Percentiles rank a stretch among this genome's conserved stretches.
phyloP scores from a whole-genome alignment of 2,329 filamentous ascomycete genomes.

The Verticillium zaregamsianum region DNA sequence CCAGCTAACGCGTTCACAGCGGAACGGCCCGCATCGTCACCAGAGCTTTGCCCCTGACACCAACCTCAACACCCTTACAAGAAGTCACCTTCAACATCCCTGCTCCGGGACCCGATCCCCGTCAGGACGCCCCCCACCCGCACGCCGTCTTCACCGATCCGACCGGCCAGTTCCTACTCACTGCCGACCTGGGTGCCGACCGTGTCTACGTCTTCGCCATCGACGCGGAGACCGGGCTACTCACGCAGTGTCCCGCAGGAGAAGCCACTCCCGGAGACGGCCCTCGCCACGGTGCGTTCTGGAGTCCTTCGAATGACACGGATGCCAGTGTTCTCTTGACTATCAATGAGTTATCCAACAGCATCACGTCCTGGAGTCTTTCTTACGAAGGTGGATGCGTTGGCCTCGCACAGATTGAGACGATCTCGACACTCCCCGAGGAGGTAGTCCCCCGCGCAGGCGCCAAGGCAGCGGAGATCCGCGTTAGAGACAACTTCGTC shows the following conservation, averaged over 20 bases:
- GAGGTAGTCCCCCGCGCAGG: constrained; percentile 36
- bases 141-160: constrained; percentile 47
- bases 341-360: constrained; percentile 46
- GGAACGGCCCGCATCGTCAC: constrained; percentile 37
- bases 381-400: constrained; percentile 43
- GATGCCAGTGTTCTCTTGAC: constrained; percentile 25
- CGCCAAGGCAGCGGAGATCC: constrained; percentile 52
- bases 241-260: constrained; percentile 41
- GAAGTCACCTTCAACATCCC: constrained; percentile 36
- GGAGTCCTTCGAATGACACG: constrained; percentile 24
- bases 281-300: constrained; percentile 49
- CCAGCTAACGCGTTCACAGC: constrained; percentile 17
- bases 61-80: constrained; percentile 24
- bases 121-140: constrained; percentile 53
- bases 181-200: constrained; percentile 51
- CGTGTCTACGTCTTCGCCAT: constrained; percentile 50
- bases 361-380: constrained; percentile 45
- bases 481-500: constrained; percentile 48
- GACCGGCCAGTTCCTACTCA: constrained; percentile 43
- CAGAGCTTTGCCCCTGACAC: constrained; percentile 33
- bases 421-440: constrained; percentile 39
- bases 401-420: constrained; percentile 38
- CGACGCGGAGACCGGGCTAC: constrained; percentile 34
- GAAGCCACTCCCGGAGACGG: constrained; percentile 41
- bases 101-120: constrained; percentile 36